phyloP scores from a whole-genome alignment of 2,329 filamentous ascomycete genomes.

The Phialocephala subalpina region DNA sequence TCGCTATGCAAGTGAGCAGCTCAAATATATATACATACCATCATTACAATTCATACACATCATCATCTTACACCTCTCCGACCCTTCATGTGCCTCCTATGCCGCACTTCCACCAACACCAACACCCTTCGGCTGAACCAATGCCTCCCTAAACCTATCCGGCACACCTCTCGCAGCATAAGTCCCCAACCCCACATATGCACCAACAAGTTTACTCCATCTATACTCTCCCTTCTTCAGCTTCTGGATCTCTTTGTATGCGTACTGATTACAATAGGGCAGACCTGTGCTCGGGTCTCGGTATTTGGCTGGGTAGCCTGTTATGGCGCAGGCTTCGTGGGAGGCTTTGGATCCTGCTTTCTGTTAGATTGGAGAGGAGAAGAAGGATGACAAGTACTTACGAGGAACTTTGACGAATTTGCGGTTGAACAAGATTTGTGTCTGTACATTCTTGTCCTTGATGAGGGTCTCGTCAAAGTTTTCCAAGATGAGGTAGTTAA shows the following conservation, averaged over 20 bases:
- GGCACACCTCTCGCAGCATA: conserved; percentile 80
- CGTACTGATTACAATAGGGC: conserved; percentile 79
- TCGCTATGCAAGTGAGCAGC: neutral
- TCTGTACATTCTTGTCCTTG: conserved; percentile 61
- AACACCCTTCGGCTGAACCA: neutral
- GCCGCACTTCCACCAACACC: neutral
- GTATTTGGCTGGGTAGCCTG: conserved; percentile 81
- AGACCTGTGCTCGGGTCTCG: conserved; percentile 86
- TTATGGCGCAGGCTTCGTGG: conserved; percentile 77
- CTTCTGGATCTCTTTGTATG: conserved; percentile 83
- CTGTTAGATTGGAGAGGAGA: conserved; percentile 28
- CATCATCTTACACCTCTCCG: neutral
- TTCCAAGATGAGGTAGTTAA: conserved; percentile 65
- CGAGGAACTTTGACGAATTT: conserved; percentile 55
- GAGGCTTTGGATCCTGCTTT: conserved; percentile 27
- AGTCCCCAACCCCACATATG: conserved; percentile 77
- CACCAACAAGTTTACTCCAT: conserved; percentile 83
- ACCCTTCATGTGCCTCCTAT: neutral
- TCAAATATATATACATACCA: neutral
- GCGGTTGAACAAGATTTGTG: conserved; percentile 62
- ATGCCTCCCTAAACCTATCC: conserved; percentile 65
- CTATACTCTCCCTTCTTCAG: conserved; percentile 77
- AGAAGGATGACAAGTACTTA: conserved; percentile 44
- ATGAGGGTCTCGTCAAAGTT: conserved; percentile 59
- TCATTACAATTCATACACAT: conserved; percentile 3